Evolutionary conservation across 768 basidiomycete genomes (phyloP).

Genomic region (Termitomyces eurrhizus): DNA sequence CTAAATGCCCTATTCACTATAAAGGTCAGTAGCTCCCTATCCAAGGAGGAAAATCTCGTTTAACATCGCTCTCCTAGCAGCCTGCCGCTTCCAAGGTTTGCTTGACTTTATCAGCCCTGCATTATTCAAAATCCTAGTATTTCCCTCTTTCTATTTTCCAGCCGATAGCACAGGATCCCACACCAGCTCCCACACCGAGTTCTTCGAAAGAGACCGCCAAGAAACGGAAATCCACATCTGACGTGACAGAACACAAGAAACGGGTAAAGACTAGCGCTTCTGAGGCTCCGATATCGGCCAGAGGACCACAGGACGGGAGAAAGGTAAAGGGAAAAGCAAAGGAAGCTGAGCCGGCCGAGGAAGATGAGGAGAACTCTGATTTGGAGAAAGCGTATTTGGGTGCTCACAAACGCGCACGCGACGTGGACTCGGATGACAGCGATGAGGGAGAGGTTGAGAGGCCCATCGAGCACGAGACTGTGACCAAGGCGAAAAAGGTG

Average conservation of each 20-base stretch:
- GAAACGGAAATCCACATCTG: conserved; percentile 30
- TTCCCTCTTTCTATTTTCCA: not conserved
- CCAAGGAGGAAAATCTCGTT: not conserved
- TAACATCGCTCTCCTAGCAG: conserved; percentile 14
- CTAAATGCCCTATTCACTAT: conserved; percentile 61
- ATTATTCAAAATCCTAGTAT: not conserved
- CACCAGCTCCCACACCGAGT: conserved; percentile 16
- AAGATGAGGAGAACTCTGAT: conserved; percentile 28
- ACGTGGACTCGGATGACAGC: conserved; percentile 14
- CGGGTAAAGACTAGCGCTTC: conserved; percentile 21
- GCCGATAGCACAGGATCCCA: conserved; percentile 11
- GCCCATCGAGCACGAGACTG: conserved; percentile 55
- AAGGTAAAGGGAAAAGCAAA: conserved; percentile 18
- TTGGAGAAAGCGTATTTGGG: conserved; percentile 30
- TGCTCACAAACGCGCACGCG: conserved; percentile 6
- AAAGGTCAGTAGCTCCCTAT: conserved; percentile 34
- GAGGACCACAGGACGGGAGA: conserved; percentile 16
- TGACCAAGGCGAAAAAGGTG: conserved; percentile 35
- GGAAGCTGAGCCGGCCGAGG: conserved; percentile 17
- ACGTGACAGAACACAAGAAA: conserved; percentile 19
- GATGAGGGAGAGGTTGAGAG: conserved; percentile 3
- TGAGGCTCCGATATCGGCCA: not conserved
- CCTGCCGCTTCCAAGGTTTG: conserved; percentile 12
- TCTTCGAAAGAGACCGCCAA: conserved; percentile 22
- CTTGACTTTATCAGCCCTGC: not conserved